phyloP scores from a whole-genome alignment of 148 eudicot species.

The Pharnaceum exiguum region DNA sequence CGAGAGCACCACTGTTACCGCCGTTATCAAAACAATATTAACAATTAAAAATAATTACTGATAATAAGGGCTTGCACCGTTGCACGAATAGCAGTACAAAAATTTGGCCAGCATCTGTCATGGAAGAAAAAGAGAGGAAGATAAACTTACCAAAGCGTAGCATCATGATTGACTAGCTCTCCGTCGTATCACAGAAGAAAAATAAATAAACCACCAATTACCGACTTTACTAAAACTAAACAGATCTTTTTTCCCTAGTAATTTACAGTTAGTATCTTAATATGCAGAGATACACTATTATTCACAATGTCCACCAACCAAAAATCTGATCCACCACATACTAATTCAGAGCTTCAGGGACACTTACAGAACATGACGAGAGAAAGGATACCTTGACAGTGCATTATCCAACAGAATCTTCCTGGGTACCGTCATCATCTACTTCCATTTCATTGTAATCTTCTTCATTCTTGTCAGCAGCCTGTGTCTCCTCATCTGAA shows the following conservation, averaged over 20 bases:
- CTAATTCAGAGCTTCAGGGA: too few species aligned
- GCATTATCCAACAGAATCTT: conserved; percentile 57
- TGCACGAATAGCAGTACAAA: too few species aligned
- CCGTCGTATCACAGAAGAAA: not conserved
- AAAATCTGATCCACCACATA: too few species aligned
- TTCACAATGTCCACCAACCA: too few species aligned
- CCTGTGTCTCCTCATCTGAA: conserved; percentile 61
- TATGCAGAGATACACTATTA: conserved; percentile 11
- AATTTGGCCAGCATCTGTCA: too few species aligned
- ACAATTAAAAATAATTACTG: too few species aligned
- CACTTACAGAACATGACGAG: not conserved
- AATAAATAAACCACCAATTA: not conserved
- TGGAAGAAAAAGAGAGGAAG: too few species aligned
- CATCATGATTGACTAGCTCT: too few species aligned
- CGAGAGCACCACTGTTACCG: too few species aligned
- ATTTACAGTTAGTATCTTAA: conserved; percentile 10
- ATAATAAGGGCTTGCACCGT: too few species aligned
- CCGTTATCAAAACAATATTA: too few species aligned
- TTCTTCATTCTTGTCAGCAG: conserved; percentile 19
- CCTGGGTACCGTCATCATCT: conserved; percentile 63
- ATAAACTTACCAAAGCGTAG: too few species aligned
- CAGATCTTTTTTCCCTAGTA: not conserved
- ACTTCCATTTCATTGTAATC: conserved; percentile 45
- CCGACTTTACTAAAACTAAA: not conserved
- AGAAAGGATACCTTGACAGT: not conserved